Evolutionary conservation across 441 rosid species (phyloP), one percentile per base, ranked within the genome.

Genomic region (Corymbia citriodora): DNA sequence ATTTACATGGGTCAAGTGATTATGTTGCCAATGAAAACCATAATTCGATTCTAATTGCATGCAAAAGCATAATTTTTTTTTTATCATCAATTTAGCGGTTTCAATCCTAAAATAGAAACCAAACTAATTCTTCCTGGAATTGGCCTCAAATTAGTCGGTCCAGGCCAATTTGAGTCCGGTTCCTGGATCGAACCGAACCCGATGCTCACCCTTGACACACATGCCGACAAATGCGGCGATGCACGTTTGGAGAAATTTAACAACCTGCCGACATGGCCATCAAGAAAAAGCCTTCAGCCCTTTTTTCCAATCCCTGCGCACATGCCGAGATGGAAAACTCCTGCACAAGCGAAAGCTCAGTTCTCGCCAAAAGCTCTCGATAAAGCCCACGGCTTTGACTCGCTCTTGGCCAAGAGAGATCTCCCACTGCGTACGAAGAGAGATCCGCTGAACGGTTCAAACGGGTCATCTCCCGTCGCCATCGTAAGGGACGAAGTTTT

Each of bases 1-100:
- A 72, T 1, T 1, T 33, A 17, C 9, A 2, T 9, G 0, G 5
- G 1, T 16, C 2, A 19, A 70, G 81, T 70, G 45, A 1, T 18
- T 70, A 19, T 18, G 25, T 0, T 10, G 0, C 9, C 2, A 0
- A 33, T 11, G 21, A 70, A 33, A 70, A 70, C 45, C 45, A 40
- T 40, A 40, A 40, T 4, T 40, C 6, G 45, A 40, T 5, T 40
- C 45, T 40, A 40, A 40, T 5, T 4, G 63, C 29, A 23, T 23
- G 63, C 29, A 57, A 57, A 53, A 53, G 17, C 17, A 55, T 18
- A 23, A 19, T 18, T 9, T 23, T 18, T 55, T 33, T 33, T 33
- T 33, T 33, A 33, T 33, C 33, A 33, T 33, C 33, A 2, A 33
- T 33, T 33, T 33, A 33, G 33, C 2, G 33, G 33, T 33, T 33